These are phyloP conservation scores for Pseudopithomyces maydicus DNA, from an alignment of 2,329 filamentous ascomycete species.

Conservation along the genomic window DNA sequence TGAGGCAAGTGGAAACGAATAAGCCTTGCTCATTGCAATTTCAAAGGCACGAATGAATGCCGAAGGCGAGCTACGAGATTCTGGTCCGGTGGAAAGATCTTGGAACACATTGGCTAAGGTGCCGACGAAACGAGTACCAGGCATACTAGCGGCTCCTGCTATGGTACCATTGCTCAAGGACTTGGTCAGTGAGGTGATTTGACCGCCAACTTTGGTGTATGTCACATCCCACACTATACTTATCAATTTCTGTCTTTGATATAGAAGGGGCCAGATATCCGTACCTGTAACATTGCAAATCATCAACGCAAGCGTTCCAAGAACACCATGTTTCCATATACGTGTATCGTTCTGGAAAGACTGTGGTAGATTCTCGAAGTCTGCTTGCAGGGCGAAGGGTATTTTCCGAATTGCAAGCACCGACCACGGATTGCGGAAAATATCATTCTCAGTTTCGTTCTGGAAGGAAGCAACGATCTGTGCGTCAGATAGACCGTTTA, in stretches of 20 bases:
- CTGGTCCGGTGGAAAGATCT: not conserved
- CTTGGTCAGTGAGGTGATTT: constrained; percentile 1
- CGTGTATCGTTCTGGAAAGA: constrained; percentile 9
- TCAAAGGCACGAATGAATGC: constrained; percentile 13
- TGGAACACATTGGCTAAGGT: constrained; percentile 4
- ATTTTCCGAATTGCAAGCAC: constrained; percentile 12
- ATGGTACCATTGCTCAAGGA: constrained; percentile 14
- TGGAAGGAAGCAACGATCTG: not conserved
- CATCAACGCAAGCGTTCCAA: constrained; percentile 9
- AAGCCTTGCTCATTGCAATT: constrained; percentile 14
- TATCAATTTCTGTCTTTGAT: not conserved
- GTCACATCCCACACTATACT: constrained; percentile 12
- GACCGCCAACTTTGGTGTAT: constrained; percentile 1
- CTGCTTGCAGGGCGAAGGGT: constrained; percentile 11
- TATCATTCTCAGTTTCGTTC: constrained; percentile 10
- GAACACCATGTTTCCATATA: constrained; percentile 13
- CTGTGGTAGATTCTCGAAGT: constrained; percentile 8
- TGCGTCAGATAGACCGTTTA: not conserved
- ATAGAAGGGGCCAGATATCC: not conserved
- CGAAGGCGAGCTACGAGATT: constrained; percentile 3
- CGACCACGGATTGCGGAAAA: constrained; percentile 16
- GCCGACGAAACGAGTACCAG: constrained; percentile 1
- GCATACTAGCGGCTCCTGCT: constrained; percentile 16
- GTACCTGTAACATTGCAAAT: constrained; percentile 16
- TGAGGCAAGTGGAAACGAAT: constrained; percentile 10